phyloP scores from a whole-genome alignment of 441 rosid species.

The Codiaeum variegatum region DNA sequence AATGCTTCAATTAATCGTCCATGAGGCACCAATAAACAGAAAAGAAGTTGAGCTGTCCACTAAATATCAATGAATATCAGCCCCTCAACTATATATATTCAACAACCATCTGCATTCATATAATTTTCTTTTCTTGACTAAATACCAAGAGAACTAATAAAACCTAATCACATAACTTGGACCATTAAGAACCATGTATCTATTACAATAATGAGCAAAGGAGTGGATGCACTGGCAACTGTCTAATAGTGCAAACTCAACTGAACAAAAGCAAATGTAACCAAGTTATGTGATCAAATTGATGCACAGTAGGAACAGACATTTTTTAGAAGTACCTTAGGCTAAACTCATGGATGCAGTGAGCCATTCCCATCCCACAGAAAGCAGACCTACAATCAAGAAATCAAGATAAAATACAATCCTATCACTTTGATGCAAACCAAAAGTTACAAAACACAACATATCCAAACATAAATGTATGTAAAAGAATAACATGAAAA shows the following conservation, averaged over 20 bases:
- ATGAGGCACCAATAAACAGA: too few relatives aligned
- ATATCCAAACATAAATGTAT: not conserved
- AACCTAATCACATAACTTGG: not conserved
- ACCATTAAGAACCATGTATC: not conserved
- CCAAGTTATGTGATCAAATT: not conserved
- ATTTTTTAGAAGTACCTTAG: constrained; percentile 1
- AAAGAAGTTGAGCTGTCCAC: too few relatives aligned
- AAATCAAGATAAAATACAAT: not conserved
- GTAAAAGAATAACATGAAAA: not conserved
- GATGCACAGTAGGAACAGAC: not conserved
- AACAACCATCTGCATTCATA: not conserved
- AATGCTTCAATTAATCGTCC: too few relatives aligned
- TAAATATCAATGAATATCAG: too few relatives aligned
- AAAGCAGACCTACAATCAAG: constrained; percentile 4
- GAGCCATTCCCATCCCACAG: not conserved
- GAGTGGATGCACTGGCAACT: not conserved
- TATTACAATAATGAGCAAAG: not conserved
- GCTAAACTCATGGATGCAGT: constrained; percentile 6
- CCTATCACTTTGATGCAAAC: not conserved
- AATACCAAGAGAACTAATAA: not conserved
- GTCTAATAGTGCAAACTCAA: not conserved
- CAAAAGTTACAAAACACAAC: not conserved
- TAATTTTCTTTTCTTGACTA: not conserved
- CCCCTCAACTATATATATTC: too few relatives aligned
- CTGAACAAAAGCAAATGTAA: not conserved